Conservation (phyloP, 1,284 basidiomycete species). For the Boletus nobilissimus region DNA sequence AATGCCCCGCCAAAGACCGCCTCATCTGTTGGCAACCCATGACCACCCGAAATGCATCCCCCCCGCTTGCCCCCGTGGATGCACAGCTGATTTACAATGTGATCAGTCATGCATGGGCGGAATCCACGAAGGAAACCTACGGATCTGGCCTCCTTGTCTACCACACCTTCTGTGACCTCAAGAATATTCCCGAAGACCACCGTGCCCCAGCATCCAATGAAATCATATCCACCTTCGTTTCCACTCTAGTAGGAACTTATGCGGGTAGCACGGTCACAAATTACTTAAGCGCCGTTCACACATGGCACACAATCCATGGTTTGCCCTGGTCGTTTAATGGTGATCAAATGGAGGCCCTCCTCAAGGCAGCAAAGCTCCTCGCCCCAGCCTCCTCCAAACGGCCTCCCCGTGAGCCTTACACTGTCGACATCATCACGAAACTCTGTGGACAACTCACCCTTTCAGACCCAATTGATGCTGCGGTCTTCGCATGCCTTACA, state of each 20-base stretch:
- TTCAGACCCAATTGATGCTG: not conserved
- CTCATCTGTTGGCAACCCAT: not conserved
- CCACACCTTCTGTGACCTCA: not conserved
- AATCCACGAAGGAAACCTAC: not conserved
- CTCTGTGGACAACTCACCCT: not conserved
- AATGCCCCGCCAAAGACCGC: not conserved
- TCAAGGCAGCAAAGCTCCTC: not conserved
- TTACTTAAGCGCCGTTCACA: not conserved
- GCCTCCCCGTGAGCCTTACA: not conserved
- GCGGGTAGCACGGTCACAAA: not conserved
- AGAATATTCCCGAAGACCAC: not conserved
- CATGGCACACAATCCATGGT: too few relatives aligned
- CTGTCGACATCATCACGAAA: not conserved
- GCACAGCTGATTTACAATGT: not conserved
- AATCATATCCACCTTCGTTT: not conserved
- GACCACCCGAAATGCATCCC: not conserved
- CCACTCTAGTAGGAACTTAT: not conserved
- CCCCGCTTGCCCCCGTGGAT: not conserved
- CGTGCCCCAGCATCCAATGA: too few relatives aligned
- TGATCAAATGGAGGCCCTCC: rapidly evolving
- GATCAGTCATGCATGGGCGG: not conserved
- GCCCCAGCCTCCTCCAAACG: not conserved
- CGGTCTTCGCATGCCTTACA: not conserved
- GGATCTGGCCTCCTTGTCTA: not conserved
- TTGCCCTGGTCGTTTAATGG: not conserved